These are phyloP conservation scores for Aspergillus versicolor DNA, from an alignment of 2,329 filamentous ascomycete species.

Conservation along the genomic window DNA sequence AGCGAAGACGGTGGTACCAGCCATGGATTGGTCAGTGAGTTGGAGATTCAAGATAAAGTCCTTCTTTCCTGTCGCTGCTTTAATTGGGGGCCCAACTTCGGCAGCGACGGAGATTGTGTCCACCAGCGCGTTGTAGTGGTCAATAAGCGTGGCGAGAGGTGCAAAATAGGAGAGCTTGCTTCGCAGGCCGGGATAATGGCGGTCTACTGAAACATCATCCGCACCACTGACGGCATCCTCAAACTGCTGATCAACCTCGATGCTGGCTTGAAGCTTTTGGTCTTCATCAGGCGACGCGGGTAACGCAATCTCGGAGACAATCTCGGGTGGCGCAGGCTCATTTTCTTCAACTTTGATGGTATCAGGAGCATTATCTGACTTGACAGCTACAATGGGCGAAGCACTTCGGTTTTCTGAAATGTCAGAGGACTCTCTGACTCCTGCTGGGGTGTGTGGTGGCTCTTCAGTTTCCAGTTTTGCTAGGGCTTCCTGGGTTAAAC, in stretches of 20 bases:
- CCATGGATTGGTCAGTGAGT: conserved; percentile 46
- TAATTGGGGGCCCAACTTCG: conserved; percentile 30
- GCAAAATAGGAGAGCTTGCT: conserved; percentile 46
- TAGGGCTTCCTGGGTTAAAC: conserved; percentile 14
- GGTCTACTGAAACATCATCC: conserved; percentile 19
- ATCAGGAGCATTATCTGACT: background rate
- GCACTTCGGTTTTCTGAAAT: background rate
- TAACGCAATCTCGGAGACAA: background rate
- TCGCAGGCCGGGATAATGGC: conserved; percentile 36
- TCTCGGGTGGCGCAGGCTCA: background rate
- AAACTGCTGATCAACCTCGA: conserved; percentile 12
- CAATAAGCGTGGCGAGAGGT: conserved; percentile 42
- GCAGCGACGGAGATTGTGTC: conserved; percentile 46
- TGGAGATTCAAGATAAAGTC: conserved; percentile 43
- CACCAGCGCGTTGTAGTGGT: conserved; percentile 40
- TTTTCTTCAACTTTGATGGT: background rate
- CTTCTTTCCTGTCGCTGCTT: conserved; percentile 37
- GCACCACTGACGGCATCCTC: conserved; percentile 8
- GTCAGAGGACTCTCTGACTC: background rate
- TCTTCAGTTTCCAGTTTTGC: background rate
- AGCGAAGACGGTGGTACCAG: conserved; percentile 37
- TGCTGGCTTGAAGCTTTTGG: conserved; percentile 6
- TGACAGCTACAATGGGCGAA: background rate
- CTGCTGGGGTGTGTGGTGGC: background rate
- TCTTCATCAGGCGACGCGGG: conserved; percentile 2